Evolutionary conservation across 371 early-diverging fungal genomes (phyloP).

Genomic region (Mortierella sp.): DNA sequence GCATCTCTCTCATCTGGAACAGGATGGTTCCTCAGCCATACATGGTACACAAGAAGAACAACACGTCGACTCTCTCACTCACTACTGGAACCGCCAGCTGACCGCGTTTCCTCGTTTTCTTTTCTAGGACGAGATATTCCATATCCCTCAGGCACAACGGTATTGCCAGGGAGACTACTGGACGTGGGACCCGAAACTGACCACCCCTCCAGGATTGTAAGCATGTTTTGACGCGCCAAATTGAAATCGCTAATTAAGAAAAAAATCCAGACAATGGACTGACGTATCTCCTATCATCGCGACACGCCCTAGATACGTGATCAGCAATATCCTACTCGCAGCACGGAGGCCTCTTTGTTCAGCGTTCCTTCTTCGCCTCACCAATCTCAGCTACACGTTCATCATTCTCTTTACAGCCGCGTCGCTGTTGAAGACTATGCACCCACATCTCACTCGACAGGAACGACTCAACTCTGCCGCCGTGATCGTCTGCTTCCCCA

Average conservation of each 20-base stretch:
- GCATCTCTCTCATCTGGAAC: slow-evolving; percentile 32
- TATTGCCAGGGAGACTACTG: slow-evolving; percentile 83
- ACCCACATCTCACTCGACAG: slow-evolving; percentile 46
- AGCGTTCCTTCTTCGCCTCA: slow-evolving; percentile 65
- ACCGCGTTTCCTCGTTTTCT: not conserved
- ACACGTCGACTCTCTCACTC: not conserved
- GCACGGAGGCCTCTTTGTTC: slow-evolving; percentile 61
- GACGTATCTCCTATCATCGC: not conserved
- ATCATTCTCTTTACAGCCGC: slow-evolving; percentile 63
- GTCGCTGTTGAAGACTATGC: slow-evolving; percentile 57
- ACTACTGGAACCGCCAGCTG: not conserved
- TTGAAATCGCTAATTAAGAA: no score
- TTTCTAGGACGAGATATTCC: slow-evolving; percentile 84
- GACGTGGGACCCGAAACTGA: slow-evolving; percentile 92
- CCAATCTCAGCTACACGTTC: slow-evolving; percentile 71
- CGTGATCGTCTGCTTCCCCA: slow-evolving; percentile 80
- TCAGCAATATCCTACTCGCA: slow-evolving; percentile 58
- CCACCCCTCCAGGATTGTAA: slow-evolving; percentile 97
- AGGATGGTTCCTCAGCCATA: slow-evolving; percentile 33
- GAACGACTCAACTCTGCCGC: slow-evolving; percentile 63
- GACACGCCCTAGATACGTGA: slow-evolving; percentile 58
- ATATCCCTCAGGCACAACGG: slow-evolving; percentile 90
- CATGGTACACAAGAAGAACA: slow-evolving; percentile 26
- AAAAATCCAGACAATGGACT: not conserved
- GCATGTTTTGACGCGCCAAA: slow-evolving; percentile 1